A percentile compares a stretch with the other conserved stretches of the same genome.
Conservation (phyloP, 306 rosid genomes). For the Echinosophora koreensis region DNA sequence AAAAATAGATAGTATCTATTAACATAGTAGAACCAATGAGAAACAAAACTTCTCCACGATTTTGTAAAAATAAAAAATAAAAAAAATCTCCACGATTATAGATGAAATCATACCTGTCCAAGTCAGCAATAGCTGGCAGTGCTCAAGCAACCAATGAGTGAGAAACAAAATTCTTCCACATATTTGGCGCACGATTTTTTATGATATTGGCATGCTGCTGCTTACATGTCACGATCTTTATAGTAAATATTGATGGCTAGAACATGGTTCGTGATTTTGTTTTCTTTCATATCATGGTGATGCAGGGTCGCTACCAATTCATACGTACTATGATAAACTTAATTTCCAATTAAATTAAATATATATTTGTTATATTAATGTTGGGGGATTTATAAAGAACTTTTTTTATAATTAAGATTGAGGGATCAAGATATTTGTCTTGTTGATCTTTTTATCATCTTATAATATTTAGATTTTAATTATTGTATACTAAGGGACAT, state of each 20-base stretch:
- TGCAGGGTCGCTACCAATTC: not conserved
- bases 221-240: constrained; percentile 4
- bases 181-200: not conserved
- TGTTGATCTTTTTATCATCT: no score
- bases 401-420: no score
- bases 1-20: no score
- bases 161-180: not conserved
- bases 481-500: no score
- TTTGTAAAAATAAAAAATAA: no score
- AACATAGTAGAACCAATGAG: not conserved
- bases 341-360: not conserved
- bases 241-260: constrained; percentile 18
- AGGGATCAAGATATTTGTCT: no score
- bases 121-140: not conserved
- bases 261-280: not conserved
- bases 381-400: no score
- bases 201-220: not conserved
- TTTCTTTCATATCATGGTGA: not conserved
- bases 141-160: not conserved
- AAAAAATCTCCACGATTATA: not conserved
- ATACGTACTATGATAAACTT: not conserved
- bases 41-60: not conserved
- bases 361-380: not conserved
- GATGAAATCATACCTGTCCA: not conserved
- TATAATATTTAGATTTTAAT: no score